A percentile compares a stretch with the other conserved stretches of the same genome.
Evolutionary conservation across 2,329 filamentous ascomycete species (phyloP).

Genomic region (Fusarium chaquense): DNA sequence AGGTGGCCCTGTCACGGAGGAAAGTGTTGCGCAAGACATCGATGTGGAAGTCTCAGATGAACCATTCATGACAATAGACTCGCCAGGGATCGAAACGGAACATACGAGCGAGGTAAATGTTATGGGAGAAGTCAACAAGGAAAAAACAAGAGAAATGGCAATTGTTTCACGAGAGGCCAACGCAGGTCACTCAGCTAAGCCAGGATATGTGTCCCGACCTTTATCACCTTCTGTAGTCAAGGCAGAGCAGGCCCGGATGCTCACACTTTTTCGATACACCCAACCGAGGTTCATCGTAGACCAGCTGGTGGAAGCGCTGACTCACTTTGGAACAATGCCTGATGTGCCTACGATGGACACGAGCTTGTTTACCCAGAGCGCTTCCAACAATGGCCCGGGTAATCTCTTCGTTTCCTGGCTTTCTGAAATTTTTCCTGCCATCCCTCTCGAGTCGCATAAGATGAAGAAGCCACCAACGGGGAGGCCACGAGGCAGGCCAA

Average conservation of each 20-base stretch:
- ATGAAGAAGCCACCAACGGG: constrained; percentile 12
- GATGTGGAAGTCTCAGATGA: background rate
- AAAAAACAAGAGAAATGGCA: background rate
- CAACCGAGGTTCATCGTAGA: constrained; percentile 68
- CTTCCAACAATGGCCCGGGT: constrained; percentile 67
- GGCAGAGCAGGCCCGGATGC: constrained; percentile 68
- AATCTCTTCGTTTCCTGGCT: constrained; percentile 71
- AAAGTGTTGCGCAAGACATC: background rate
- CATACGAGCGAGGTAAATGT: background rate
- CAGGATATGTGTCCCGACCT: background rate
- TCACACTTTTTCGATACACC: constrained; percentile 67
- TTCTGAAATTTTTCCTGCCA: constrained; percentile 70
- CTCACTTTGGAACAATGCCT: constrained; percentile 73
- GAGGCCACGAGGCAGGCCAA: constrained; percentile 67
- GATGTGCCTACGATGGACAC: constrained; percentile 65
- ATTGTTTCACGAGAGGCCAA: background rate
- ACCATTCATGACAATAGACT: background rate
- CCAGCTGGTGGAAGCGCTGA: constrained; percentile 71
- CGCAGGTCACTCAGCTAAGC: background rate
- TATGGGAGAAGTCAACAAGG: background rate
- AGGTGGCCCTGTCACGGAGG: background rate
- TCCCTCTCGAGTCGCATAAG: constrained; percentile 32
- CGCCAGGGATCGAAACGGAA: background rate
- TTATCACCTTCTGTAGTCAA: constrained; percentile 62
- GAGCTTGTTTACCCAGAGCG: constrained; percentile 67